Evolutionary conservation across 1,284 basidiomycete genomes (phyloP).

Genomic region (Rugosomyces carneus): DNA sequence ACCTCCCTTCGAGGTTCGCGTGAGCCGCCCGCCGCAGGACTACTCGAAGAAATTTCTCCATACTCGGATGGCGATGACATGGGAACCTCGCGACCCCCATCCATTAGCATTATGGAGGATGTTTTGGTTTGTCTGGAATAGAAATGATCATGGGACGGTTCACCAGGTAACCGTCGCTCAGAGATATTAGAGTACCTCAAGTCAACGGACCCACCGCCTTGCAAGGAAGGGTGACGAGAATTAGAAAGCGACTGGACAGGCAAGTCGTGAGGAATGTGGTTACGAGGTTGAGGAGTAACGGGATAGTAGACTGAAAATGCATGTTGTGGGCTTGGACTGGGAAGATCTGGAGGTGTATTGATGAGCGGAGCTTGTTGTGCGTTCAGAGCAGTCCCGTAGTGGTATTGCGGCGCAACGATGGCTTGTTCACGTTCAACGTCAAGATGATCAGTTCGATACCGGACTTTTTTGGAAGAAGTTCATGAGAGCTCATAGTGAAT

Average conservation of each 20-base stretch:
- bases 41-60: slow-evolving; percentile 29
- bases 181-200: slow-evolving; percentile 29
- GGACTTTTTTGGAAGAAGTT: slow-evolving; percentile 53
- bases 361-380: slow-evolving; percentile 39
- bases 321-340: slow-evolving; percentile 30
- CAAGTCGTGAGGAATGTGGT: slow-evolving; percentile 38
- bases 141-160: slow-evolving; percentile 36
- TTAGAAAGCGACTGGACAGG: slow-evolving; percentile 32
- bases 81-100: slow-evolving; percentile 33
- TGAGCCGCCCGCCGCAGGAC: slow-evolving; percentile 20
- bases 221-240: slow-evolving; percentile 33
- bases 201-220: slow-evolving; percentile 27
- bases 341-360: slow-evolving; percentile 35
- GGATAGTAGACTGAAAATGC: slow-evolving; percentile 30
- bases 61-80: slow-evolving; percentile 28
- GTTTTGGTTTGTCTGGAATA: slow-evolving; percentile 29
- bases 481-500: slow-evolving; percentile 28
- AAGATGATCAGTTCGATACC: slow-evolving; percentile 54
- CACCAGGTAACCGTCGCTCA: slow-evolving; percentile 42
- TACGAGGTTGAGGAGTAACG: slow-evolving; percentile 29
- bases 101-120: slow-evolving; percentile 27
- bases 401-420: slow-evolving; percentile 42
- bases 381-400: slow-evolving; percentile 33
- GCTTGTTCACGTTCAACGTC: slow-evolving; percentile 41
- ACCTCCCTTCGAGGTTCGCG: slow-evolving; percentile 48